phyloP scores from a whole-genome alignment of 1,284 basidiomycete species.

The Marasmius fiardii region DNA sequence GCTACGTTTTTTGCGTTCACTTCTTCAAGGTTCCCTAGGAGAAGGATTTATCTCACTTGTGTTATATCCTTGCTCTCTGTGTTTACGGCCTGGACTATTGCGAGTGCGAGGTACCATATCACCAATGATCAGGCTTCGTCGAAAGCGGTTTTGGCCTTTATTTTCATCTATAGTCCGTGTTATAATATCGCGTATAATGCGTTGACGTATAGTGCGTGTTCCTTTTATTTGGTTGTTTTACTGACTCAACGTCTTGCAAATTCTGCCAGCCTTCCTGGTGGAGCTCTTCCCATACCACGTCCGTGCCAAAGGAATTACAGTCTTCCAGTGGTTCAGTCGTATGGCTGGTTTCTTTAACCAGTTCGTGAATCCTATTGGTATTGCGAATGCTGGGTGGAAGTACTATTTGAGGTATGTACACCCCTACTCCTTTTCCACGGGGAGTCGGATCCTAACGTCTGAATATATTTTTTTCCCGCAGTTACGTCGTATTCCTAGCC shows the following conservation, averaged over 20 bases:
- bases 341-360: slow-evolving; percentile 55
- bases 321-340: slow-evolving; percentile 51
- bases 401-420: slow-evolving; percentile 35
- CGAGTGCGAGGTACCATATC: slow-evolving; percentile 45
- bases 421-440: too few species aligned
- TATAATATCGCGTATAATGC: slow-evolving; percentile 50
- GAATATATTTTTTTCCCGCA: slow-evolving; percentile 22
- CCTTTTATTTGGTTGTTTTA: neutral
- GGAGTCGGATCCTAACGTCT: too few species aligned
- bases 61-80: slow-evolving; percentile 44
- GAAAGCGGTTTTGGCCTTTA: slow-evolving; percentile 50
- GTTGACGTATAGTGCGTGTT: slow-evolving; percentile 40
- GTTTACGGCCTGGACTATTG: slow-evolving; percentile 52
- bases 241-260: neutral
- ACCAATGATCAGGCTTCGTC: slow-evolving; percentile 41
- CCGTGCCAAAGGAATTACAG: slow-evolving; percentile 45
- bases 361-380: slow-evolving; percentile 58
- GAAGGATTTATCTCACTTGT: slow-evolving; percentile 46
- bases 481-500: slow-evolving; percentile 42
- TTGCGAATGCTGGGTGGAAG: slow-evolving; percentile 44
- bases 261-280: slow-evolving; percentile 39
- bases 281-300: slow-evolving; percentile 51
- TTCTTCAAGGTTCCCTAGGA: slow-evolving; percentile 44
- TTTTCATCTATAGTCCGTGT: slow-evolving; percentile 49
- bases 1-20: slow-evolving; percentile 46